Evolutionary conservation across 2,329 filamentous ascomycete species (phyloP).

Genomic region (Calonectria ilicicola): DNA sequence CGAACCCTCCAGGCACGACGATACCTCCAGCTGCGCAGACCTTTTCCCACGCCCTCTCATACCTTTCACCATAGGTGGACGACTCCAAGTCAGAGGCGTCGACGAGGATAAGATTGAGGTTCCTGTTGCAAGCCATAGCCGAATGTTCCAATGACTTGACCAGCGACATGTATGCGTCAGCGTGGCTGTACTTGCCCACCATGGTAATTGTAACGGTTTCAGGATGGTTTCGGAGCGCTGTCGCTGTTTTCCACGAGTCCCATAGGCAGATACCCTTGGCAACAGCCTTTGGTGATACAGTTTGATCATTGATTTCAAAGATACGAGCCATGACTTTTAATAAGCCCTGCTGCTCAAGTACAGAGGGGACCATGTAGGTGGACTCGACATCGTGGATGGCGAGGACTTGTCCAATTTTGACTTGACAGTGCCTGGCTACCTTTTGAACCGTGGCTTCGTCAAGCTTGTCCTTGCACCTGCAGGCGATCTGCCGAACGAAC

Average conservation of each 20-base stretch:
- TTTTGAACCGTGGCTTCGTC: constrained; percentile 83
- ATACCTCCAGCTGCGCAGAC: constrained; percentile 78
- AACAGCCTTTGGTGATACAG: constrained; percentile 67
- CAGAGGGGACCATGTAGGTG: constrained; percentile 94
- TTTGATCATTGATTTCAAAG: constrained; percentile 59
- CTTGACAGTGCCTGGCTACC: constrained; percentile 90
- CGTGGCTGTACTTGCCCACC: constrained; percentile 91
- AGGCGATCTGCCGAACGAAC: constrained; percentile 76
- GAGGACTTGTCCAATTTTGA: constrained; percentile 86
- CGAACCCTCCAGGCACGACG: constrained; percentile 75
- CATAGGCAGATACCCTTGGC: constrained; percentile 76
- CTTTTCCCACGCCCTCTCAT: constrained; percentile 87
- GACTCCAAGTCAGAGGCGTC: not conserved
- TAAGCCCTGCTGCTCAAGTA: constrained; percentile 87
- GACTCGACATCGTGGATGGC: constrained; percentile 91
- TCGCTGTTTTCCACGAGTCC: constrained; percentile 81
- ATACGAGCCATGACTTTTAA: constrained; percentile 67
- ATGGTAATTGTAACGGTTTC: constrained; percentile 82
- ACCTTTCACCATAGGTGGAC: constrained; percentile 59
- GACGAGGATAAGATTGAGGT: constrained; percentile 52
- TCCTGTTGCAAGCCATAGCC: constrained; percentile 83
- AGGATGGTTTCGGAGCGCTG: constrained; percentile 74
- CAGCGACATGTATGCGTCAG: constrained; percentile 88
- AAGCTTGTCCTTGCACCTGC: constrained; percentile 85
- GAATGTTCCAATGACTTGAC: constrained; percentile 90